Conservation (phyloP, 2,329 filamentous ascomycete species). For the Lachnellula suecica region DNA sequence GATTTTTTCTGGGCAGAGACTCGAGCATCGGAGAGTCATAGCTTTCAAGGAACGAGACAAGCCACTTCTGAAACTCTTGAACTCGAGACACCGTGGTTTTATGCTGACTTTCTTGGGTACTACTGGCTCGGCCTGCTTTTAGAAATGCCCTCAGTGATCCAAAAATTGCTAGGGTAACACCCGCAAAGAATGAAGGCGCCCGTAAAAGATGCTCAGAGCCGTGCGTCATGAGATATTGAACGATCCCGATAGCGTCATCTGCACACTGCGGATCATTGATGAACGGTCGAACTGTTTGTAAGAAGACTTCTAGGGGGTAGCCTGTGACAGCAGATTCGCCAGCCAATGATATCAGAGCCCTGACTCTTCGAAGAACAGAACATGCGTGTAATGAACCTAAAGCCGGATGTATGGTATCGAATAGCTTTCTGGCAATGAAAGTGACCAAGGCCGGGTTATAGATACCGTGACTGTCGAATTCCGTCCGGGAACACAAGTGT, state of each 20-base stretch:
- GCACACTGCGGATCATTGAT: conserved; percentile 83
- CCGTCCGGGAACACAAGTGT: conserved; percentile 72
- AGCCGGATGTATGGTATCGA: conserved; percentile 79
- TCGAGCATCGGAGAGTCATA: conserved; percentile 49
- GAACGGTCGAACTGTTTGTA: conserved; percentile 77
- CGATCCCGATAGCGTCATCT: conserved; percentile 84
- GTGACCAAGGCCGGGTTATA: conserved; percentile 77
- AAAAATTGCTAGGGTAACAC: conserved; percentile 75
- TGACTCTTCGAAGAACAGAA: conserved; percentile 80
- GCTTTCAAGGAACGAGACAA: conserved; percentile 64
- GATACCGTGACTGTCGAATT: conserved; percentile 61
- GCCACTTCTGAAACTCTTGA: conserved; percentile 75
- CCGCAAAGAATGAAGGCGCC: conserved; percentile 74
- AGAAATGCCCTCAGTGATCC: conserved; percentile 77
- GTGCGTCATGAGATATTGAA: conserved; percentile 75
- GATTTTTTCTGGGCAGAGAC: conserved; percentile 46
- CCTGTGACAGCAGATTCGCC: conserved; percentile 70
- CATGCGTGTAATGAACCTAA: conserved; percentile 86
- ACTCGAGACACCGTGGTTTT: conserved; percentile 74
- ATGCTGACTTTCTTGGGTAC: conserved; percentile 83
- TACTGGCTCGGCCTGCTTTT: conserved; percentile 71
- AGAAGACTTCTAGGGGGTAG: conserved; percentile 87
- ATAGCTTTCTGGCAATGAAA: conserved; percentile 71
- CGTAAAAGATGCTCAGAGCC: conserved; percentile 64
- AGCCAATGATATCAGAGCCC: conserved; percentile 77